Conservation (phyloP, 169 alveolate genomes). For the Amoebophrya sp. region DNA sequence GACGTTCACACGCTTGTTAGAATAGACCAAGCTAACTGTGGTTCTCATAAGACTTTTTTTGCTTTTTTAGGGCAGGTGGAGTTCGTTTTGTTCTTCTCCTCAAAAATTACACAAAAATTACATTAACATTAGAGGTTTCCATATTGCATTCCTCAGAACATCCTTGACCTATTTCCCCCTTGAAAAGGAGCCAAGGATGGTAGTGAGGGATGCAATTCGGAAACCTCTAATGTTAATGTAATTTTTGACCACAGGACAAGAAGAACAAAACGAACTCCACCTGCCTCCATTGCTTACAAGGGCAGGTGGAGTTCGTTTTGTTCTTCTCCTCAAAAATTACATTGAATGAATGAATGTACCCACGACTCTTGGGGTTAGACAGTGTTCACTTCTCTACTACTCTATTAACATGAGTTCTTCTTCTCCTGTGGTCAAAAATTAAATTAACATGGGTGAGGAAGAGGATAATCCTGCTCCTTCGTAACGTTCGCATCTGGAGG, state of each 20-base stretch:
- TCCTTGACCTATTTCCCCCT: background rate
- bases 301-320: background rate
- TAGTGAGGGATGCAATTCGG: background rate
- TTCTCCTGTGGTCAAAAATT: background rate
- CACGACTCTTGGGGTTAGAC: too few relatives aligned
- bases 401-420: background rate
- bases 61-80: background rate
- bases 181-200: background rate
- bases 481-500: background rate
- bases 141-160: background rate
- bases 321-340: background rate
- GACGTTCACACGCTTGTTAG: background rate
- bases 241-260: background rate
- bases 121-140: background rate
- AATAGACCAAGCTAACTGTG: background rate
- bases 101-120: background rate
- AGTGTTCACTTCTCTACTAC: background rate
- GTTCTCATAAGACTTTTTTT: background rate
- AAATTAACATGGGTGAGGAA: too few relatives aligned
- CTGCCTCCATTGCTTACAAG: too few relatives aligned
- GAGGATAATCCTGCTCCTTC: background rate
- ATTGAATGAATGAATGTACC: too few relatives aligned
- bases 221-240: background rate
- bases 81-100: background rate
- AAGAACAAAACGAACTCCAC: background rate